Base-by-base conservation (phyloP, 306 rosid genomes). In the Urtica urens region DNA sequence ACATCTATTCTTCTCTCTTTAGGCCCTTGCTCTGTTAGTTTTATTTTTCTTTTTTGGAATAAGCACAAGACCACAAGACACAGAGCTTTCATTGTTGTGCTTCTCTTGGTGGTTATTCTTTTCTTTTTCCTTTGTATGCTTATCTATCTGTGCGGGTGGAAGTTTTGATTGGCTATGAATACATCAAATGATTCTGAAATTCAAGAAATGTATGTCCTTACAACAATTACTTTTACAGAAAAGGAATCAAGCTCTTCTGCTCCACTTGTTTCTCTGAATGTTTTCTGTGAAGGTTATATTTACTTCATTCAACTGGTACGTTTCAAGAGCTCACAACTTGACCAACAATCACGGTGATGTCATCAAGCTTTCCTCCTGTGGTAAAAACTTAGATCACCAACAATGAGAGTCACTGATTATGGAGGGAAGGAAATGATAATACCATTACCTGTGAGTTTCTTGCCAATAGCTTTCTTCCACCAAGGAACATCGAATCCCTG, bases 331-430 rank as follows among this genome's bases (percentile, higher is more conserved):
- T 77, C 22, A 79, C 78, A 45, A 85, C 94, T 67, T 73, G 76
- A 60, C 93, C 81, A 27, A 79, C 93, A 28, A 82, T 57, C 60
- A 79, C 83, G 23, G 95, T 90, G 48, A 82, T 79, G 59, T 81
- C 99, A 34, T 85, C 99, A 33, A 76, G 72, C 60, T 85, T 90
- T 67, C 99, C 96, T 47, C 96, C 97, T 90, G 75, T 56, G 30
- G 45, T 60, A 37, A 20, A 62, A 10, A 15, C 13, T 31, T 7
- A 31, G 13, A 31, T 7, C 13, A 40, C 19, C 22, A 23, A 45
- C 53, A 44, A 23, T 25, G 37, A 19, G 7, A 23, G 4, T 59
- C 15, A 21, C 21, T 10, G 30, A n/a, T n/a, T n/a, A n/a, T n/a
- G n/a, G n/a, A n/a, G 10, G 38, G n/a, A 47, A 30, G 28, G 33